These are phyloP conservation scores for Wickerhamiella pararugosa DNA, from an alignment of 1,139 yeast species.

Conservation along the genomic window DNA sequence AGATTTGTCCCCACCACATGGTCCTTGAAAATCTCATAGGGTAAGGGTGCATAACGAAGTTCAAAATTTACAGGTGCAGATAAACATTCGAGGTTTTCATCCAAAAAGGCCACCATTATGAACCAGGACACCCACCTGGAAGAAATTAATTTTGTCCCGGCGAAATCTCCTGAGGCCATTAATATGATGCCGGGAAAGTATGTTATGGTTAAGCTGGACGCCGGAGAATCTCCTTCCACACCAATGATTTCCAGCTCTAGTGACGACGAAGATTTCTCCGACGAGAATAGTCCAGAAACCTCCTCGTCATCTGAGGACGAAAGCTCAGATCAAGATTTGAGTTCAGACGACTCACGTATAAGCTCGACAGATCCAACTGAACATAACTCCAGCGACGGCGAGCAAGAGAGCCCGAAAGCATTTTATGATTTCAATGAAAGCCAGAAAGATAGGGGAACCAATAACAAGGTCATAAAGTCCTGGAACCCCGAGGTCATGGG, in stretches of 20 bases:
- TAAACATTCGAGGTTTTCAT: too few species aligned
- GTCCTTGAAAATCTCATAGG: too few species aligned
- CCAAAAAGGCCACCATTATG: too few species aligned
- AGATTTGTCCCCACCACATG: too few species aligned
- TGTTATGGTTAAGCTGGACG: conserved; percentile 11
- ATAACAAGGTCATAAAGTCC: conserved; percentile 32
- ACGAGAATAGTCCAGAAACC: conserved; percentile 1
- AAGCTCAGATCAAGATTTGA: neutral
- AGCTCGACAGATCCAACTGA: conserved; percentile 4
- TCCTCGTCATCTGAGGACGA: neutral
- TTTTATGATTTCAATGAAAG: conserved; percentile 22
- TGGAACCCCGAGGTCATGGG: conserved; percentile 39
- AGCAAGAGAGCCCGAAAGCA: too few species aligned
- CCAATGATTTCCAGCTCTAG: too few species aligned
- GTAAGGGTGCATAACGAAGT: too few species aligned
- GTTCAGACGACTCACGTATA: conserved; percentile 1
- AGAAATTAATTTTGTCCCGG: conserved; percentile 33
- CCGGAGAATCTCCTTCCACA: neutral
- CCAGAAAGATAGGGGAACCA: conserved; percentile 21
- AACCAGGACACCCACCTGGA: too few species aligned
- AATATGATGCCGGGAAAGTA: conserved; percentile 19
- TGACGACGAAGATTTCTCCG: conserved; percentile 6
- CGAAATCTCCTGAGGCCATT: conserved; percentile 30
- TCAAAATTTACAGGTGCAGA: too few species aligned
- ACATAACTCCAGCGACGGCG: too few species aligned